Base-by-base conservation (phyloP, 176 grass and related monocot species). In the Triticum monococcum region DNA sequence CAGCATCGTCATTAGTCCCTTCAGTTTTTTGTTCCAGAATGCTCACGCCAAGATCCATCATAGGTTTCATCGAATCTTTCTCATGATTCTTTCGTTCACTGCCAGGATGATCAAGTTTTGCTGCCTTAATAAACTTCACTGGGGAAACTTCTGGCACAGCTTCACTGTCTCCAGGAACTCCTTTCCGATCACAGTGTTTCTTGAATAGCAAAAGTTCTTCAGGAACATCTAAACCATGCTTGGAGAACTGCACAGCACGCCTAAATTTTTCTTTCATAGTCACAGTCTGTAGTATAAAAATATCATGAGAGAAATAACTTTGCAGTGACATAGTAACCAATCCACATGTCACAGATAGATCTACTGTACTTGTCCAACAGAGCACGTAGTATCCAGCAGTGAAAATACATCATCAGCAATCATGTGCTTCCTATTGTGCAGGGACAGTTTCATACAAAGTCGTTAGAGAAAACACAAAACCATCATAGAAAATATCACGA, bases 191-290 rank as follows among this genome's bases (percentile, higher is more conserved):
- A 12, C 24, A 48, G 1, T 80, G 88, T 79, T 84, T 88, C 63
- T 93, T 93, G 31, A 98, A 90, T 79, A 91, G 67, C 0, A 40
- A 91, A 52, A 87, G 62, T 79, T 98, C 93, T 56, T 89, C 91
- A 68, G 89, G 91, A 81, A 91, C 79, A 32, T 93, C 79, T 38
- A 98, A 86, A 71, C 95, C 95, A 85, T 71, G 91, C 88, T 92
- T 93, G 26, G 89, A 93, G 35, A 92, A 85, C 35, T 95, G 87
- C 26, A 95, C 79, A 7, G 75, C 91, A 82, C 85, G 85, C 79
- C 87, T 86, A 72, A 23, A 11, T 25, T 63, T 63, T 63, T 63
- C 60, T 63, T 24, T 63, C 60, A 63, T 59, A 59, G n/a, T 63
- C 9, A 8, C n/a, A 24, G 60, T n/a, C 60, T 63, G 60, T 24